Percentiles rank a stretch among this genome's conserved stretches.
phyloP scores from a whole-genome alignment of 192 early-diverging fungal species.

The Podila verticillata region DNA sequence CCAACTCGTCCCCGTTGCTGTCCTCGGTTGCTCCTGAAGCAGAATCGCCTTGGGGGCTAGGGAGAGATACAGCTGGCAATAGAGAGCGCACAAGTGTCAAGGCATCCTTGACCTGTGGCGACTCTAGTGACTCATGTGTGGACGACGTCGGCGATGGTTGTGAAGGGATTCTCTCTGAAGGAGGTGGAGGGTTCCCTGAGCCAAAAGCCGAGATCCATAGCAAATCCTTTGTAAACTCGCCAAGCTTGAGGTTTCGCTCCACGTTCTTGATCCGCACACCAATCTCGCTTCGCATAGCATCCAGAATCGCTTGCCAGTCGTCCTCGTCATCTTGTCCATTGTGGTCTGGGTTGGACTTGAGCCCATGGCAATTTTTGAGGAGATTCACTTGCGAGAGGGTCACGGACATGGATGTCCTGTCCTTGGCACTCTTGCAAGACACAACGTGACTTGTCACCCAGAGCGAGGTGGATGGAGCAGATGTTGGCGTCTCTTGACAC shows the following conservation, averaged over 20 bases:
- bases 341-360: conserved; percentile 12
- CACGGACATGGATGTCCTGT: conserved; percentile 42
- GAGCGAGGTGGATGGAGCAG: conserved; percentile 7
- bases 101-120: conserved; percentile 10
- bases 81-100: conserved; percentile 26
- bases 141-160: neutral
- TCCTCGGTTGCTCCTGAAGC: neutral
- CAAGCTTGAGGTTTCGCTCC: conserved; percentile 41
- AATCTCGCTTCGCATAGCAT: conserved; percentile 45
- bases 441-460: conserved; percentile 39
- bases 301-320: conserved; percentile 39
- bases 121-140: neutral
- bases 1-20: neutral
- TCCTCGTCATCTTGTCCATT: conserved; percentile 26
- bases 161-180: neutral
- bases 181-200: neutral
- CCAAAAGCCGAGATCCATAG: conserved; percentile 45
- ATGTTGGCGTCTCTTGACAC: neutral
- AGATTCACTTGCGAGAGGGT: conserved; percentile 40
- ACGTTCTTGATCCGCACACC: conserved; percentile 48
- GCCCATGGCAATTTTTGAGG: conserved; percentile 25
- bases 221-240: conserved; percentile 38
- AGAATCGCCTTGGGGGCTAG: neutral
- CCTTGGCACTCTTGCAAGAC: conserved; percentile 47
- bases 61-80: conserved; percentile 3